Conservation (phyloP, 768 basidiomycete species). For the Podaxis sp. region DNA sequence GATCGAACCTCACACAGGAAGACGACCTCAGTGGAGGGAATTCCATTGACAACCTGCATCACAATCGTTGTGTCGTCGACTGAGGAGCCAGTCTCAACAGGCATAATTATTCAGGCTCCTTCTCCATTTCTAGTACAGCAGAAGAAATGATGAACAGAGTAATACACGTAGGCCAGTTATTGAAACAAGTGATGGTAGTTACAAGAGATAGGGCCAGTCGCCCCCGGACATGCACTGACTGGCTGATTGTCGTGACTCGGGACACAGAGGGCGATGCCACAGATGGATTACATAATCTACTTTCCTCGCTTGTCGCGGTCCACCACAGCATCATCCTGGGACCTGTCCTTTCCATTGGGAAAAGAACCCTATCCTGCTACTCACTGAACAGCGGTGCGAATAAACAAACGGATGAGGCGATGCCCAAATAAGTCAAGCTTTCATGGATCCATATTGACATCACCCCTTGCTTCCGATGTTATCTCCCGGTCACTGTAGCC, state of each 20-base stretch:
- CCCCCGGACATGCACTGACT: background rate
- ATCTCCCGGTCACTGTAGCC: background rate
- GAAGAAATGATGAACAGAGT: background rate
- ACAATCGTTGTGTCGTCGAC: background rate
- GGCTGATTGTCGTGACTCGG: conserved; percentile 1
- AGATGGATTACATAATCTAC: background rate
- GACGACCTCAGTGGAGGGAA: background rate
- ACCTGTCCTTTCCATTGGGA: conserved; percentile 1
- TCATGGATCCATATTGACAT: conserved; percentile 9
- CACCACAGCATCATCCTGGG: conserved; percentile 1
- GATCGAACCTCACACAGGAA: background rate
- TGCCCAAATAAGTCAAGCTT: conserved; percentile 4
- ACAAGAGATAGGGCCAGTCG: background rate
- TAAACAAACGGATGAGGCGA: conserved; percentile 1
- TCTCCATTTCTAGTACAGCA: background rate
- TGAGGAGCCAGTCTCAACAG: background rate
- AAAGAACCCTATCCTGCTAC: conserved; percentile 6
- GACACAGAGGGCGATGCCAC: background rate
- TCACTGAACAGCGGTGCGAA: conserved; percentile 2
- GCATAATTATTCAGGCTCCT: background rate
- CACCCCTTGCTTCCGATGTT: conserved; percentile 13
- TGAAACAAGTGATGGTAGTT: background rate
- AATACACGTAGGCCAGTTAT: background rate
- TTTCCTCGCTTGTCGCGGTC: background rate
- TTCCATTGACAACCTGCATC: conserved; percentile 1